A percentile compares a stretch with the other conserved stretches of the same genome.
These are phyloP conservation scores for Verticillium tricorpus DNA, from an alignment of 2,329 filamentous ascomycete species.

Conservation along the genomic window DNA sequence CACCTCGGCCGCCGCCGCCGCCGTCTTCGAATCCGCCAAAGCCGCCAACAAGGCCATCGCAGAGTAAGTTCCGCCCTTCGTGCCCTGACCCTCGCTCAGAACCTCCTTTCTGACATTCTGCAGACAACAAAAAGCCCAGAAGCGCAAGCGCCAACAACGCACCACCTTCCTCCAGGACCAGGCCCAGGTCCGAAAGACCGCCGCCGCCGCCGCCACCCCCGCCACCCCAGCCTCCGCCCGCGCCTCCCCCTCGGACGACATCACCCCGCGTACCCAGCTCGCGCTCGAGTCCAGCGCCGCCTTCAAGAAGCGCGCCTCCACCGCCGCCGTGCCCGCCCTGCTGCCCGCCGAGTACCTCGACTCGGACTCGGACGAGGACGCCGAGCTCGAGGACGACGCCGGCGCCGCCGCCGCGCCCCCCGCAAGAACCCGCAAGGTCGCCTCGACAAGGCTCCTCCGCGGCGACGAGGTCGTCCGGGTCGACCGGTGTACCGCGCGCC, in stretches of 20 bases:
- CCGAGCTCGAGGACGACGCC: conserved; percentile 19
- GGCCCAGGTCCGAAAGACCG: conserved; percentile 43
- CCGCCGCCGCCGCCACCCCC: background rate
- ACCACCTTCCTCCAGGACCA: conserved; percentile 52
- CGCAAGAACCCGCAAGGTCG: conserved; percentile 41
- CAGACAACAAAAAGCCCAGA: conserved; percentile 46
- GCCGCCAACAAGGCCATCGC: conserved; percentile 45
- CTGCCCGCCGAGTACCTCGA: conserved; percentile 53
- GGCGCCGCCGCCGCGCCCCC: conserved; percentile 17
- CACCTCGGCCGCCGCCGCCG: conserved; percentile 41
- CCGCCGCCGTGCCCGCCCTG: conserved; percentile 31
- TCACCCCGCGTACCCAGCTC: conserved; percentile 11
- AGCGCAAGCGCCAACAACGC: conserved; percentile 51
- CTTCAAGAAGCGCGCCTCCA: background rate
- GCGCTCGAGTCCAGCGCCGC: conserved; percentile 3
- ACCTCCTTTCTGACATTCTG: background rate
- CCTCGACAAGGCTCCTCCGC: conserved; percentile 28
- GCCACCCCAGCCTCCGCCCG: background rate
- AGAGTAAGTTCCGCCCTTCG: conserved; percentile 36
- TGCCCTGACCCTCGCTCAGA: background rate
- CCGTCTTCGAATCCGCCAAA: conserved; percentile 40
- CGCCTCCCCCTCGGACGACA: conserved; percentile 12
- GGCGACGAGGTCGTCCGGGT: conserved; percentile 46
- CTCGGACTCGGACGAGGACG: conserved; percentile 33
- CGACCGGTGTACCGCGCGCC: conserved; percentile 47